These are phyloP conservation scores for Bondarzewia mesenterica DNA, from an alignment of 1,284 basidiomycete species.

Conservation along the genomic window DNA sequence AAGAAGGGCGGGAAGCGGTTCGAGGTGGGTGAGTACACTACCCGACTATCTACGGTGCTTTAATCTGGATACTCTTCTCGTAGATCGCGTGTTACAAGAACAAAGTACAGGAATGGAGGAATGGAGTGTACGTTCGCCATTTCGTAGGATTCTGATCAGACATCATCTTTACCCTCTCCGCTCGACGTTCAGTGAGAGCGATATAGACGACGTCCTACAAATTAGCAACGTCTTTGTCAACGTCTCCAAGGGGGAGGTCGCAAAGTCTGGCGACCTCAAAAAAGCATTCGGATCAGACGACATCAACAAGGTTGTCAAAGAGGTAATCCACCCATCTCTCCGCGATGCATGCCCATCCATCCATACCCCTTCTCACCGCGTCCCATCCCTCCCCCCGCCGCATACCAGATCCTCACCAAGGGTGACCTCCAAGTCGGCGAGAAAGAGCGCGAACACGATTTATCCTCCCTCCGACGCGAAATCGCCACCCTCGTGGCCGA, in stretches of 20 bases:
- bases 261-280: conserved; percentile 82
- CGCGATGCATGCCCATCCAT: neutral
- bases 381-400: neutral
- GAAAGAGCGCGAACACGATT: conserved; percentile 90
- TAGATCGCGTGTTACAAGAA: conserved; percentile 99
- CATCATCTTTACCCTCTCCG: neutral
- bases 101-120: conserved; percentile 95
- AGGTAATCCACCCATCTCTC: conserved; percentile 40
- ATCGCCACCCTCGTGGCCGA: conserved; percentile 92
- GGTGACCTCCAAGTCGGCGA: conserved; percentile 97
- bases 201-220: conserved; percentile 94
- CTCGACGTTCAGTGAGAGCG: conserved; percentile 61
- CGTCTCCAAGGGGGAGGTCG: conserved; percentile 93
- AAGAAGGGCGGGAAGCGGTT: conserved; percentile 98
- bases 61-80: conserved; percentile 16
- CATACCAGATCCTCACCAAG: conserved; percentile 91
- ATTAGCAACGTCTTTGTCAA: conserved; percentile 95
- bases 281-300: conserved; percentile 86
- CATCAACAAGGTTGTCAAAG: conserved; percentile 70
- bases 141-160: neutral
- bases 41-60: neutral
- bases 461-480: conserved; percentile 79
- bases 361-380: neutral
- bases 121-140: conserved; percentile 62
- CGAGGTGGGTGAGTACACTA: conserved; percentile 53